Conservation (phyloP, 75 land plant genomes). For the Larix kaempferi region DNA sequence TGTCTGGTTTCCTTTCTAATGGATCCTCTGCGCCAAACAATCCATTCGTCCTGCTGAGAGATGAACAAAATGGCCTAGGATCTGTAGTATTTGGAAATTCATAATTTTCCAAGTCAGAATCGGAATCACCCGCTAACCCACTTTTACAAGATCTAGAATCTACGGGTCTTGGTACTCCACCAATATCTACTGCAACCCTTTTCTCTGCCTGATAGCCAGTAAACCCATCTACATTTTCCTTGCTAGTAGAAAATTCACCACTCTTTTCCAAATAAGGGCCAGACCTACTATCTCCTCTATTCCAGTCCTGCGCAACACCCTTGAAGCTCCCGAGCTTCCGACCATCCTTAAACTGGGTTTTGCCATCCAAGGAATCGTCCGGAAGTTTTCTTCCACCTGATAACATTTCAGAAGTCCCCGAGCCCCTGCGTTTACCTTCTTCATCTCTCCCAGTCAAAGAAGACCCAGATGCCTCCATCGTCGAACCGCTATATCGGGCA, state of each 20-base stretch:
- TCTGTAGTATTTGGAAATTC: constrained; percentile 17
- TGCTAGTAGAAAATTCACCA: constrained; percentile 13
- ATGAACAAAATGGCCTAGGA: constrained; percentile 24
- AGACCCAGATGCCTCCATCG: constrained; percentile 20
- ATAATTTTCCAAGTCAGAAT: constrained; percentile 19
- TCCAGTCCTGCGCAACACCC: constrained; percentile 25
- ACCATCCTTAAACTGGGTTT: constrained; percentile 21
- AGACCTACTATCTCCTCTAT: constrained; percentile 29
- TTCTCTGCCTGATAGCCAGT: constrained; percentile 12
- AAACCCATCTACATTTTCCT: constrained; percentile 23
- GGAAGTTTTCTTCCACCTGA: constrained; percentile 19
- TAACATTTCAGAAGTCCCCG: constrained; percentile 6
- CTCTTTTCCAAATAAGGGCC: constrained; percentile 20
- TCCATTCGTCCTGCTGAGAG: constrained; percentile 15
- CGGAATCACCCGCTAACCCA: constrained; percentile 20
- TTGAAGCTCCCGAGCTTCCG: constrained; percentile 17
- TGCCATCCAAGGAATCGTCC: constrained; percentile 18
- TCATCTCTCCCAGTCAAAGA: constrained; percentile 15
- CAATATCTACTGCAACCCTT: constrained; percentile 9
- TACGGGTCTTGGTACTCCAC: constrained; percentile 2
- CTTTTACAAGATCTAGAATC: constrained; percentile 18
- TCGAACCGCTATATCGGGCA: constrained; percentile 24
- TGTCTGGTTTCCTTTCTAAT: neutral
- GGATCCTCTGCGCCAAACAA: neutral
- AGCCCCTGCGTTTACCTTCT: neutral